Base-by-base conservation (phyloP, 2,329 filamentous ascomycete genomes). In the Chalaropsis ovoidea region DNA sequence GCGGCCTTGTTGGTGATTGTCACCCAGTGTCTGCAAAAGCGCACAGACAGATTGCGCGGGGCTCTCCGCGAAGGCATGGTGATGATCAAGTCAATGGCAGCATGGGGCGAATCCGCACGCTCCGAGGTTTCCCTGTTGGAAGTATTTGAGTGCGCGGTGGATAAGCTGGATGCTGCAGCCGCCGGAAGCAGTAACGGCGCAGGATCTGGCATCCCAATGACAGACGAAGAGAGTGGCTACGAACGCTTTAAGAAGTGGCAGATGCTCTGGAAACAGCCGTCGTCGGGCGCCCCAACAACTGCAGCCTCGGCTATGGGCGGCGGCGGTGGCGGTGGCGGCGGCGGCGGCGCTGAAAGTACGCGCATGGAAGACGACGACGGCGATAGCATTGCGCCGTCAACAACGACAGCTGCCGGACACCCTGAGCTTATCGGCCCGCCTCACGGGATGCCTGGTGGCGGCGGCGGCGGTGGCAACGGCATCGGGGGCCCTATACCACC, bases 61-160 rank as follows among this genome's bases (percentile, higher is more conserved):
- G 75, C 76, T 8, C 72, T 81, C 2, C 73, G 78, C n/a, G 77
- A 79, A 47, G 79, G 79, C 7, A 76, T 81, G 70, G 75, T 75
- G 6, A 74, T 81, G 69, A 79, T 81, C 56, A 80, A 79, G 68
- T 78, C 79, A 66, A 81, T 81, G 79, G 80, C 79, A 0, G 77
- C 78, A 68, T 77, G 79, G 1, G 79, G 80, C 24, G 79, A 79
- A 31, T 81, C 79, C 10, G 79, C 79, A 2, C 77, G 77, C n/a
- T 81, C 78, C 2, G 79, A 80, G 56, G 78, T 79, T 6, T 80
- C 77, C n/a, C 74, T 81, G 11, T 80, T 81, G 43, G 80, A 81
- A 68, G 77, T 79, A 0, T 78, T 81, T 31, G 80, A 81, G 66
- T 75, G 77, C 54, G 79, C 80, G 11, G 76, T 77, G 58, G 72